These are phyloP conservation scores for Jatropha multifida DNA, from an alignment of 441 rosid genomes.

Conservation along the genomic window DNA sequence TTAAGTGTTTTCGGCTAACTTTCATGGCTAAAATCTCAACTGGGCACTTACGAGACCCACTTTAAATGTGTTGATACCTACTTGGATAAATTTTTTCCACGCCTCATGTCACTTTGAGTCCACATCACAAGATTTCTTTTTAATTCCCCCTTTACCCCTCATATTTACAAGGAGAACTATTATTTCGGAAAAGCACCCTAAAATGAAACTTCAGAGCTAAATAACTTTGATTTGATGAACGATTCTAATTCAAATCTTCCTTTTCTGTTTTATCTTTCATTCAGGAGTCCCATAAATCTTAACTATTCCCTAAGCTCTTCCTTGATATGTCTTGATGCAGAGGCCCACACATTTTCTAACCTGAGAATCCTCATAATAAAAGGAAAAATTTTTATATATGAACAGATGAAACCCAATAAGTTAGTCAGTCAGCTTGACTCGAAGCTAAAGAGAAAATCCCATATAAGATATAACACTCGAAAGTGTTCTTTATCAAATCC, in stretches of 20 bases:
- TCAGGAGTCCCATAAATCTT: constrained; percentile 70
- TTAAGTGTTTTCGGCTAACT: no score
- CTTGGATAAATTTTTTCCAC: no score
- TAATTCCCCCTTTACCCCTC: neutral
- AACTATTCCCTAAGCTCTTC: constrained; percentile 61
- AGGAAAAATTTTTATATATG: neutral
- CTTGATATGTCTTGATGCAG: constrained; percentile 70
- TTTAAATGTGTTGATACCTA: no score
- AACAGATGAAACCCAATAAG: constrained; percentile 4
- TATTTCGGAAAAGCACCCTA: constrained; percentile 42
- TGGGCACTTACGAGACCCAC: no score
- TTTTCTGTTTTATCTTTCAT: constrained; percentile 77
- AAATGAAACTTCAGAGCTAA: constrained; percentile 61
- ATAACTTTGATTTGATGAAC: constrained; percentile 49
- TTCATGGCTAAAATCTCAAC: no score
- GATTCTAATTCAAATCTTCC: constrained; percentile 57
- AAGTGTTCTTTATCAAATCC: neutral
- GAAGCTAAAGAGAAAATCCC: constrained; percentile 2
- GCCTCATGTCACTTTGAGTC: no score
- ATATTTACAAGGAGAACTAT: constrained; percentile 59
- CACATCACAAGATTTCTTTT: no score
- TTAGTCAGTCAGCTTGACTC: neutral
- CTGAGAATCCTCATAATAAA: constrained; percentile 33
- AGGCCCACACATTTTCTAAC: constrained; percentile 70
- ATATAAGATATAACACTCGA: constrained; percentile 1